phyloP scores from a whole-genome alignment of 164 flowering plant genomes.

The Houttuynia cordata region DNA sequence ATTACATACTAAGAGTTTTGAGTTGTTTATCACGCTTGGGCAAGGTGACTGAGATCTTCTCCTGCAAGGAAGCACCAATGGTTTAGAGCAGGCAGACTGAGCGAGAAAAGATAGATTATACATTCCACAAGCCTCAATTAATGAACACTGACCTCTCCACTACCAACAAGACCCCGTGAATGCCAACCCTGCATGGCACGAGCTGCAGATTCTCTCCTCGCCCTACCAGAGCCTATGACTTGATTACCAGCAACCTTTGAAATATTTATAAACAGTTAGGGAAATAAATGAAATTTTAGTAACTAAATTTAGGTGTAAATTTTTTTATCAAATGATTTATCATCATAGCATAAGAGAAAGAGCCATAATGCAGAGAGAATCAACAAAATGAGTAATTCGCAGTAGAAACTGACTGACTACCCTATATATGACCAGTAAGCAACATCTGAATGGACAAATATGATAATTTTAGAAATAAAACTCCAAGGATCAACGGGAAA shows the following conservation, averaged over 20 bases:
- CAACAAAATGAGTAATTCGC: not conserved
- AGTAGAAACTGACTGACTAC: not conserved
- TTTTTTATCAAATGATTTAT: no score
- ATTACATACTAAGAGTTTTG: slow-evolving; percentile 51
- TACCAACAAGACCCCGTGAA: slow-evolving; percentile 65
- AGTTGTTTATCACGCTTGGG: slow-evolving; percentile 75
- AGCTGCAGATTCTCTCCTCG: slow-evolving; percentile 90
- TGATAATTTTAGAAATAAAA: no score
- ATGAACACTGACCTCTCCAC: slow-evolving; percentile 79
- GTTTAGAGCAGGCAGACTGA: not conserved
- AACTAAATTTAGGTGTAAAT: not conserved
- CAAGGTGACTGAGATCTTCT: slow-evolving; percentile 33
- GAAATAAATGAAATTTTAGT: no score
- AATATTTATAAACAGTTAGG: not conserved
- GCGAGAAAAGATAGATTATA: not conserved
- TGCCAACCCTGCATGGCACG: slow-evolving; percentile 99
- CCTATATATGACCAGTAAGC: not conserved
- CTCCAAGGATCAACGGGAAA: no score
- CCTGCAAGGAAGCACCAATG: slow-evolving; percentile 25
- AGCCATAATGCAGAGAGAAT: not conserved
- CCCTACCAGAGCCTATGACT: slow-evolving; percentile 65
- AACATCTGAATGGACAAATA: not conserved
- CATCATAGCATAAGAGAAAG: not conserved
- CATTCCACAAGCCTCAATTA: slow-evolving; percentile 46
- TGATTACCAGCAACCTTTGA: slow-evolving; percentile 28